Evolutionary conservation across 2,329 filamentous ascomycete species (phyloP), one percentile per base, ranked within the genome.

Genomic region (Monilinia laxa): DNA sequence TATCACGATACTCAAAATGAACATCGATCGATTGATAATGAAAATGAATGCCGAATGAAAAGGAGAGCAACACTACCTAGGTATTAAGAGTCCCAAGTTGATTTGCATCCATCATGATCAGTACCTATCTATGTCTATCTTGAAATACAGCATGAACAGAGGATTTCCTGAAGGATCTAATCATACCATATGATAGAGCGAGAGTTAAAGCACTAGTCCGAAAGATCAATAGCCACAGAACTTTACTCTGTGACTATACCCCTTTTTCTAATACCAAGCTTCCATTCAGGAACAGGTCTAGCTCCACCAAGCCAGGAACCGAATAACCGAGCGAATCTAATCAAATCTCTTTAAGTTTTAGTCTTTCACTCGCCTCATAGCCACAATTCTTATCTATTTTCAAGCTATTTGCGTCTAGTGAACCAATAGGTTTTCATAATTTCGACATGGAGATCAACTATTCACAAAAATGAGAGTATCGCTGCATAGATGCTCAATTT

Each of bases 401-500:
- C 11, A 42, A 42, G 40, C 12, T 5, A 20, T 62, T 62, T 51
- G 58, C 58, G 58, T 31, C 45, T 62, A 62, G 45, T 40, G 16
- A 40, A 25, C 45, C 58, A 62, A 62, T 62, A 62, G 31, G 38
- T 51, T 11, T 16, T 35, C 45, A 51, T 51, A 38, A 49, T 35
- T 11, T 12, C 2, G n/a, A 14, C 12, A 47, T 58, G 40, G 23
- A 31, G 23, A 45, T 45, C 56, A 23, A 58, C 56, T 38, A 51
- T 47, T 55, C n/a, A n/a, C 28, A 35, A 35, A 20, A 4, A 38
- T 23, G 18, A 38, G 4, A 25, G 45, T 60, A 28, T 45, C 57
- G 42, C 28, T 59, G 57, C 57, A 60, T 35, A 31, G 57, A 49
- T 60, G 40, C 56, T 58, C 56, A 47, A 60, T 60, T 38, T 38